Base-by-base conservation (phyloP, 257 asterid genomes). In the Nicotiana attenuata region DNA sequence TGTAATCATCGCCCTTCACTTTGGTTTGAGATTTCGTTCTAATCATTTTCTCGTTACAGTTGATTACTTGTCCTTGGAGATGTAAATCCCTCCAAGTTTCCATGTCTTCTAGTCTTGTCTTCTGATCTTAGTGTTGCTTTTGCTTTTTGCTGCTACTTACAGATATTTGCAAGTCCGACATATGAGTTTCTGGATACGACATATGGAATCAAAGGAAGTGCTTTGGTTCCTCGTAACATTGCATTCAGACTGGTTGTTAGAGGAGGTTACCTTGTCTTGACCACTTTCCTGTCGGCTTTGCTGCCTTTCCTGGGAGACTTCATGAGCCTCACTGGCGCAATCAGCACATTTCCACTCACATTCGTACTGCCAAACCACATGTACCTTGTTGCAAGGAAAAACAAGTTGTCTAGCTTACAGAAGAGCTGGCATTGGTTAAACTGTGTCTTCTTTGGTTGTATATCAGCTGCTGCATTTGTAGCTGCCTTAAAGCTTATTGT, bases 261-360 rank as follows among this genome's bases (percentile, higher is more conserved):
- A 80, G 99, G 97, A 0, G 96, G 99, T 33, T 95, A 95, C 80
- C 60, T 95, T 3, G 95, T 85, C 0, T 26, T 90, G 55, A 95
- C 92, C 8, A 87, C 97, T 0, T 88, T 95, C 22, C 88, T 95
- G 5, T 85, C 99, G 1, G 97, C 99, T 9, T 10, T 95, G 89
- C 86, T 95, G 61, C 97, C 99, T 6, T 95, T 95, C 82, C 81
- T 95, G 80, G 99, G 99, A 78, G 98, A 93, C 80, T 95, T 95
- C 89, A 95, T 95, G 99, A 95, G 98, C 90, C 92, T 95, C 0
- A 95, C 99, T 0, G 99, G 99, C 50, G 98, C 99, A 10, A 73
- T 92, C 47, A 92, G 97, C 93, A 94, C 98, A 20, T 93, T 92
- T 82, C 99, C 99, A 0, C 93, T 95, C 28, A 95, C 99, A 0